Conservation (phyloP, 164 flowering plant species). For the Echeveria elegans region DNA sequence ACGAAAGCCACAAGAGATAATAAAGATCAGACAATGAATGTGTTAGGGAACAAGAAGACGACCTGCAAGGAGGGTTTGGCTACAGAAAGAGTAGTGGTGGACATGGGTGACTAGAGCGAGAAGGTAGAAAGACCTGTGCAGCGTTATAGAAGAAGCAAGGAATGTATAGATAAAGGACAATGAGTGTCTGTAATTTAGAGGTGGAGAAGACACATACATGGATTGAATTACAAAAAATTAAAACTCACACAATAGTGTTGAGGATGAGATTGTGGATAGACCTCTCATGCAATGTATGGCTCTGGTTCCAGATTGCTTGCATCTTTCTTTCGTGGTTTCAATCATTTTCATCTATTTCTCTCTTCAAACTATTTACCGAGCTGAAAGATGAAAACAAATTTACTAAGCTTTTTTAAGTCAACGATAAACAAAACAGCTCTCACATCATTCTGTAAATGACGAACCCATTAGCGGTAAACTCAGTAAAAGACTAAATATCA, state of each 20-base stretch:
- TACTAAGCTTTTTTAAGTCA: background rate
- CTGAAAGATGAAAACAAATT: background rate
- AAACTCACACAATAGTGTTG: background rate
- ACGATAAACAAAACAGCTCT: background rate
- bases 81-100: background rate
- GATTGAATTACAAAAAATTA: background rate
- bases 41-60: background rate
- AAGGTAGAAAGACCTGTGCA: background rate
- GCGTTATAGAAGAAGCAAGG: background rate
- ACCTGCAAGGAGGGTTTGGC: background rate
- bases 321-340: background rate
- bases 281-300: constrained; percentile 1
- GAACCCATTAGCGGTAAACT: background rate
- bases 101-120: background rate
- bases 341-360: background rate
- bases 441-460: background rate
- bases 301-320: background rate
- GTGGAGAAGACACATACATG: background rate
- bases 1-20: background rate
- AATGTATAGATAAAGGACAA: background rate
- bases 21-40: no score
- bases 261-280: background rate
- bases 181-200: background rate
- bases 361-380: background rate
- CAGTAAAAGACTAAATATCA: no score